Conservation (phyloP, 352 stramenopile species). For the Ophiocytium majus region DNA sequence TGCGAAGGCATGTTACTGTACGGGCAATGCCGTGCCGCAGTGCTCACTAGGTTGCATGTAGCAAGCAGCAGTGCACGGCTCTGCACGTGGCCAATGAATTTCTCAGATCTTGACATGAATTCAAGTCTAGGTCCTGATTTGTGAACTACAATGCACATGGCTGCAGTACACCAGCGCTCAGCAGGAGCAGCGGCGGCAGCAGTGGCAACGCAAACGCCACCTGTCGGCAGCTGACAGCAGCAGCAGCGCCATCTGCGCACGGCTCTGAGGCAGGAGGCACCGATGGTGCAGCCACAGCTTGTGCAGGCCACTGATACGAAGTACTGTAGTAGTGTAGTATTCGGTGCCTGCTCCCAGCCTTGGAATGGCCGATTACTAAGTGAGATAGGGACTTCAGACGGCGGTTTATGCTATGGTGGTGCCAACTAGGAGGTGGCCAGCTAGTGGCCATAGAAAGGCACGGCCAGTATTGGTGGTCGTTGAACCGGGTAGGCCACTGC, state of each 20-base stretch:
- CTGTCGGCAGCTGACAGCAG: not conserved
- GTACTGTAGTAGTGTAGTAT: not conserved
- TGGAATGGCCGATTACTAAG: too few relatives aligned
- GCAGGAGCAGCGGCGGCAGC: not conserved
- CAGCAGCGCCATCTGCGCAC: not conserved
- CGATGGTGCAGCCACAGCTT: not conserved
- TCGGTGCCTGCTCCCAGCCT: not conserved
- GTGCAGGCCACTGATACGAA: not conserved
- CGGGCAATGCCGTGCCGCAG: too few relatives aligned
- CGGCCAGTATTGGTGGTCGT: not conserved
- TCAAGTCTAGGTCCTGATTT: too few relatives aligned
- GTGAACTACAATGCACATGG: too few relatives aligned
- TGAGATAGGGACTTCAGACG: too few relatives aligned
- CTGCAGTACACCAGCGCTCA: not conserved
- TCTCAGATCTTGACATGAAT: too few relatives aligned
- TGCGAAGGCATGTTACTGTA: too few relatives aligned
- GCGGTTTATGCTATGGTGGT: not conserved
- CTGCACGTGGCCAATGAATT: too few relatives aligned
- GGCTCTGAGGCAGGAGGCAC: not conserved
- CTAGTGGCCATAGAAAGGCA: too few relatives aligned
- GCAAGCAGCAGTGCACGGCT: too few relatives aligned
- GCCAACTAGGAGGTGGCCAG: not conserved
- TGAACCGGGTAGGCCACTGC: too few relatives aligned
- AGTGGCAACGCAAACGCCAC: not conserved
- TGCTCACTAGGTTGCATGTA: too few relatives aligned